phyloP scores from a whole-genome alignment of 306 rosid genomes.

The Canavalia ensiformis region DNA sequence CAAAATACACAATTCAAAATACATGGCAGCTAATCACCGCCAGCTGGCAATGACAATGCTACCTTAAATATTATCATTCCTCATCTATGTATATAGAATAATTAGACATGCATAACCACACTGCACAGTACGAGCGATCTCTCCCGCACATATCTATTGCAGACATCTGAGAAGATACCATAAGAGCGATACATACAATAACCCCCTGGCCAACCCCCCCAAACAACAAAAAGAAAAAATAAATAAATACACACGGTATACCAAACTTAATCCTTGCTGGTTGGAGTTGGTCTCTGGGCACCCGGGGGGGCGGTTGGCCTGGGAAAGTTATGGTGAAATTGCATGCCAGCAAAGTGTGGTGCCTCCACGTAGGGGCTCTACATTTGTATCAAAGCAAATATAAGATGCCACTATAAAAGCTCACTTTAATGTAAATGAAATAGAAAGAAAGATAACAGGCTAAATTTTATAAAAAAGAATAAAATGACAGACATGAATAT shows the following conservation, averaged over 20 bases:
- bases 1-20: slow-evolving; percentile 47
- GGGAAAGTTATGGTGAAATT: slow-evolving; percentile 64
- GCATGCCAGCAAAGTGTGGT: slow-evolving; percentile 71
- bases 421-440: background rate
- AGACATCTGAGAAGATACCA: slow-evolving; percentile 47
- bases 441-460: slow-evolving; percentile 1
- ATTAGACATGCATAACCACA: slow-evolving; percentile 48
- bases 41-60: slow-evolving; percentile 46
- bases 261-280: slow-evolving; percentile 61
- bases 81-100: slow-evolving; percentile 41
- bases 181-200: slow-evolving; percentile 50
- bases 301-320: slow-evolving; percentile 96
- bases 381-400: slow-evolving; percentile 38
- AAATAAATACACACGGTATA: background rate
- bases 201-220: background rate
- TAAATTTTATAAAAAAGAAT: background rate
- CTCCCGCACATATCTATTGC: slow-evolving; percentile 46
- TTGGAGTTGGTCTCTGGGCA: slow-evolving; percentile 78
- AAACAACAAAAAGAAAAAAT: background rate
- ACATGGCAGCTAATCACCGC: slow-evolving; percentile 52
- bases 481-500: slow-evolving; percentile 1
- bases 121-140: slow-evolving; percentile 32
- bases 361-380: slow-evolving; percentile 94
- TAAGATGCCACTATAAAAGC: slow-evolving; percentile 7
- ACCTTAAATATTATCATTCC: slow-evolving; percentile 51